phyloP scores from a whole-genome alignment of 805 yeast species.

The Yamadazyma tumulicola region DNA sequence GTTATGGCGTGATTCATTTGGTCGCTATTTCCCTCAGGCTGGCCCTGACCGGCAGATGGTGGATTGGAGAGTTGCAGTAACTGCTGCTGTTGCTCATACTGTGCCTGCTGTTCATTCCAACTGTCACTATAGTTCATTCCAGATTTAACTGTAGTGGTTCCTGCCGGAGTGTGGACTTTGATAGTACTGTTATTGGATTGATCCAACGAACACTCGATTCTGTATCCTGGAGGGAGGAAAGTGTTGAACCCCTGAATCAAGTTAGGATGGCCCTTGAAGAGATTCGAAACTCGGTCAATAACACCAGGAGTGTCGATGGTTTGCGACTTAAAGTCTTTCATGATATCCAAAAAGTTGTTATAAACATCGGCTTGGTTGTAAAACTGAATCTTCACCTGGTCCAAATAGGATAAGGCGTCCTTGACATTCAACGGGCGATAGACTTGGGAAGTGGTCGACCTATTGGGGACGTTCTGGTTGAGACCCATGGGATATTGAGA shows the following conservation, averaged over 20 bases:
- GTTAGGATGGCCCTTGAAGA: conserved; percentile 90
- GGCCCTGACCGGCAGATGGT: conserved; percentile 5
- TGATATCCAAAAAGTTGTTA: conserved; percentile 92
- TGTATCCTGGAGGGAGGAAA: conserved; percentile 93
- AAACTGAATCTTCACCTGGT: conserved; percentile 92
- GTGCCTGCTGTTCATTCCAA: conserved; percentile 24
- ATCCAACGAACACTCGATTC: conserved; percentile 85
- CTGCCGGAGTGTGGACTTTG: conserved; percentile 92
- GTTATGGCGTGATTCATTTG: conserved; percentile 97
- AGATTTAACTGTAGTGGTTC: conserved; percentile 56
- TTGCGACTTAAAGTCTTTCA: conserved; percentile 98
- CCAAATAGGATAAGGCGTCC: conserved; percentile 92
- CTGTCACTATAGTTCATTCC: conserved; percentile 34
- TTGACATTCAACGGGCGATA: conserved; percentile 89
- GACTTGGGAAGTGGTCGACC: conserved; percentile 38
- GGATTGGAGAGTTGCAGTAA: conserved; percentile 11
- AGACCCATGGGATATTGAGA: conserved; percentile 7
- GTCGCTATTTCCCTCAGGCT: conserved; percentile 58
- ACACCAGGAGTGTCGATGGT: conserved; percentile 98
- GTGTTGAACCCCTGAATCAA: conserved; percentile 97
- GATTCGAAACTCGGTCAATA: conserved; percentile 86
- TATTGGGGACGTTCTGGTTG: conserved; percentile 36
- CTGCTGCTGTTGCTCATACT: conserved; percentile 14
- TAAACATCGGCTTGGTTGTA: conserved; percentile 91
- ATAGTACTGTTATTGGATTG: conserved; percentile 91